Conservation (phyloP, 108 stramenopile genomes). For the Cylindrotheca fusiformis region DNA sequence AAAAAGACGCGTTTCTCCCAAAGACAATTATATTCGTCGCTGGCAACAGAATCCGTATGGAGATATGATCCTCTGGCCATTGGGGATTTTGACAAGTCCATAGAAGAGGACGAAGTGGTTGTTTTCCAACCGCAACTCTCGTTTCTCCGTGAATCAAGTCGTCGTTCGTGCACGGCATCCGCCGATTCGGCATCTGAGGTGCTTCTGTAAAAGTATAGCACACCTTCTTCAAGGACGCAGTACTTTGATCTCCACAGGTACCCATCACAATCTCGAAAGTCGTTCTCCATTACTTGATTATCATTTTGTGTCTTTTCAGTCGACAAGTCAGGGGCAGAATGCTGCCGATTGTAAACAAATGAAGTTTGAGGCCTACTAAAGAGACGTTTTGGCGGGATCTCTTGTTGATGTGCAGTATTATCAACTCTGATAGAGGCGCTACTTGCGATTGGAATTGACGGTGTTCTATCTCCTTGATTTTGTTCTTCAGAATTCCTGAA, state of each 20-base stretch:
- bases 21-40: neutral
- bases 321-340: slow-evolving; percentile 3
- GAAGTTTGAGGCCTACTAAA: slow-evolving; percentile 9
- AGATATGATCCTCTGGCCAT: slow-evolving; percentile 42
- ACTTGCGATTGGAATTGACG: neutral
- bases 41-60: slow-evolving; percentile 3
- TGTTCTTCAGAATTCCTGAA: neutral
- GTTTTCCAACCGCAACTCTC: neutral
- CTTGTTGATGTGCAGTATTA: neutral
- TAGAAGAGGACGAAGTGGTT: neutral
- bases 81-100: slow-evolving; percentile 43
- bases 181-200: slow-evolving; percentile 52
- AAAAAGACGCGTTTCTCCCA: slow-evolving; percentile 83
- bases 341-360: no score
- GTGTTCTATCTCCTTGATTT: neutral
- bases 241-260: slow-evolving; percentile 78
- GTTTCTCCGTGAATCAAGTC: neutral
- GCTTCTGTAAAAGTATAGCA: slow-evolving; percentile 77
- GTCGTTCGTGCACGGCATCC: slow-evolving; percentile 67
- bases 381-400: neutral
- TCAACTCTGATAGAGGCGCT: slow-evolving; percentile 10
- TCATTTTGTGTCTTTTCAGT: neutral
- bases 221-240: slow-evolving; percentile 71
- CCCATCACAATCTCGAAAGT: slow-evolving; percentile 57
- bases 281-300: neutral